These are phyloP conservation scores for Misopates orontium DNA, from an alignment of 257 asterid species.

Conservation along the genomic window DNA sequence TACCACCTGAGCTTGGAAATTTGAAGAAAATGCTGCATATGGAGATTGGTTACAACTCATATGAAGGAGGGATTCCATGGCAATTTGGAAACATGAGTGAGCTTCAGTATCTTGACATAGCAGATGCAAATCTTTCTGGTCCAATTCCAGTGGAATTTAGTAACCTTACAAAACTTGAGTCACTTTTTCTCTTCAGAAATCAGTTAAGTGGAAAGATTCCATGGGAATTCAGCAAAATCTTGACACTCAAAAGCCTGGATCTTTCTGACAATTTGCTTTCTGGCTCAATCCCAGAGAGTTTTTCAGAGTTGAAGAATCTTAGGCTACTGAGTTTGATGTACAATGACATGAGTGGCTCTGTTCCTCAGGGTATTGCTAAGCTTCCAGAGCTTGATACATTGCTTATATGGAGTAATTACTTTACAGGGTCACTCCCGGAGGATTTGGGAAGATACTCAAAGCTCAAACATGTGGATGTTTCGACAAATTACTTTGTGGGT, in stretches of 20 bases:
- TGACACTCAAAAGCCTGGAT: conserved; percentile 79
- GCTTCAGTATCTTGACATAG: conserved; percentile 84
- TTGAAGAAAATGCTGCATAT: conserved; percentile 65
- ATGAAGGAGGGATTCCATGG: conserved; percentile 82
- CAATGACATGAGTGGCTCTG: conserved; percentile 74
- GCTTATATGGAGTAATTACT: conserved; percentile 85
- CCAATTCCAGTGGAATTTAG: conserved; percentile 57
- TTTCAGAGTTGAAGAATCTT: conserved; percentile 71
- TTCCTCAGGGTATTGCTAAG: conserved; percentile 73
- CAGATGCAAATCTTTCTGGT: conserved; percentile 87
- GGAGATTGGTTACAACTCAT: conserved; percentile 93
- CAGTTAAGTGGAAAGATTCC: conserved; percentile 64
- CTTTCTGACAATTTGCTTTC: conserved; percentile 87
- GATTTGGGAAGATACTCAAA: conserved; percentile 65
- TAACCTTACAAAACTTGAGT: conserved; percentile 74
- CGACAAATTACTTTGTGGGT: conserved; percentile 75
- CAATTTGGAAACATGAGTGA: conserved; percentile 77
- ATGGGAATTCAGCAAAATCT: conserved; percentile 57
- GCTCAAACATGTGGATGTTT: conserved; percentile 74
- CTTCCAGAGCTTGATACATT: conserved; percentile 80
- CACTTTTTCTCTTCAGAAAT: conserved; percentile 87
- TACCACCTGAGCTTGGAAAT: conserved; percentile 75
- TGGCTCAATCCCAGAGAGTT: conserved; percentile 77
- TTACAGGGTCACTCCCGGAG: conserved; percentile 74
- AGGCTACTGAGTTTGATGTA: conserved; percentile 82